These are phyloP conservation scores for Myriosclerotinia scirpicola DNA, from an alignment of 2,329 filamentous ascomycete species.

Conservation along the genomic window DNA sequence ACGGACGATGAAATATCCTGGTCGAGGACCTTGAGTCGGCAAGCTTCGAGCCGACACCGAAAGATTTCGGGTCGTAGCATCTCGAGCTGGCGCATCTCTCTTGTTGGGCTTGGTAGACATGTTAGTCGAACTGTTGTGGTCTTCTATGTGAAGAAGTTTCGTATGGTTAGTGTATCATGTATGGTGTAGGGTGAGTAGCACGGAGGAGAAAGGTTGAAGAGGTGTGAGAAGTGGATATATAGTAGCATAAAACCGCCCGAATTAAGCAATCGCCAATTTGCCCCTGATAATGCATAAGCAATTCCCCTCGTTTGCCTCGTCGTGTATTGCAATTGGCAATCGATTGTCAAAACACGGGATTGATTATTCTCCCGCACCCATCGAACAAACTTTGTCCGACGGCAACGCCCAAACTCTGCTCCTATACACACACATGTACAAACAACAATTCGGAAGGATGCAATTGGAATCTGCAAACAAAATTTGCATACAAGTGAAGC, in stretches of 20 bases:
- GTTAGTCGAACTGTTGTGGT: not conserved
- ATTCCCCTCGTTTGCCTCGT: not conserved
- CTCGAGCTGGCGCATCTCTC: not conserved
- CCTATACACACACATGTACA: not conserved
- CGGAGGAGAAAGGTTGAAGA: not conserved
- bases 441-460: not conserved
- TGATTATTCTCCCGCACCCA: not conserved
- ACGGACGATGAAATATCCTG: conserved; percentile 49
- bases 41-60: not conserved
- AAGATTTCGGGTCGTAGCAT: not conserved
- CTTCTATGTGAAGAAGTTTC: not conserved
- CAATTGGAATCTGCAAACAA: not conserved
- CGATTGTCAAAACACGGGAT: not conserved
- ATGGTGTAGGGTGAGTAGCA: conserved; percentile 6
- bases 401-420: not conserved
- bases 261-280: not conserved
- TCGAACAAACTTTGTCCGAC: not conserved
- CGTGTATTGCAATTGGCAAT: not conserved
- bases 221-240: not conserved
- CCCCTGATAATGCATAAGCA: not conserved
- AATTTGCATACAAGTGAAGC: not conserved
- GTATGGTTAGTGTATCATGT: not conserved
- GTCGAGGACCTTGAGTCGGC: conserved; percentile 25
- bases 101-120: conserved; percentile 9
- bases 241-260: not conserved